Base-by-base conservation (phyloP, 2,329 filamentous ascomycete species). In the Diaporthe nobilis region DNA sequence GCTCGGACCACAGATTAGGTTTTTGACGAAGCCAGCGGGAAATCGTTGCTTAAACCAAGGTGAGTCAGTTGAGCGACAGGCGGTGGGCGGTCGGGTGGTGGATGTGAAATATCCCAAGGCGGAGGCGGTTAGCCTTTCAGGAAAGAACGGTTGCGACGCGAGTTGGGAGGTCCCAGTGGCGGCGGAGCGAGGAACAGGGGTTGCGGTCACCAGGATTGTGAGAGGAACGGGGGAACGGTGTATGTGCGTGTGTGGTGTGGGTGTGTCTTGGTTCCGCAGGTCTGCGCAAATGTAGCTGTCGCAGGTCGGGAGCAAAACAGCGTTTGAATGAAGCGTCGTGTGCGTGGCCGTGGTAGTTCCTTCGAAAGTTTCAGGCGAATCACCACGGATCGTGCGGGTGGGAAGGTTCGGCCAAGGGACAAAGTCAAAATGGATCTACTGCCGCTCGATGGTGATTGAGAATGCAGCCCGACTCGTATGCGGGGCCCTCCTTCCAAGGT, bases 1-100 rank as follows among this genome's bases (percentile, higher is more conserved):
- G 68, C 72, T 49, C 53, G 42, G 61, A 39, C 34, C 58, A 22
- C 22, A 63, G 71, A 65, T 73, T 73, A 73, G 74, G 55, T 71
- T 73, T 70, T 76, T 44, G 31, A 49, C 20, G 60, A 71, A 28
- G 57, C 63, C 57, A 71, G 49, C 71, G 55, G 71, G 51, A 25
- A 47, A 61, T 60, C 51, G 71, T 53, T 74, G 72, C 42, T 51
- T 44, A 20, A 71, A 51, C 49, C 51, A 51, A 61, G 71, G 51
- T 25, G 70, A 60, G 55, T 57, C 63, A 68, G 55, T 72, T 42
- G 42, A 72, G 57, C 39, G 15, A 47, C 10, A 72, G 25, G 70
- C 47, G 55, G 20, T 53, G n/a, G 63, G 63, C 22, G 10, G 47
- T 63, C 22, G 13, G 47, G 47, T 68, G 31, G 17, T 20, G 22